Percentiles rank a stretch among this genome's conserved stretches.
Conservation (phyloP, 306 rosid species). For the Sophora flavescens region DNA sequence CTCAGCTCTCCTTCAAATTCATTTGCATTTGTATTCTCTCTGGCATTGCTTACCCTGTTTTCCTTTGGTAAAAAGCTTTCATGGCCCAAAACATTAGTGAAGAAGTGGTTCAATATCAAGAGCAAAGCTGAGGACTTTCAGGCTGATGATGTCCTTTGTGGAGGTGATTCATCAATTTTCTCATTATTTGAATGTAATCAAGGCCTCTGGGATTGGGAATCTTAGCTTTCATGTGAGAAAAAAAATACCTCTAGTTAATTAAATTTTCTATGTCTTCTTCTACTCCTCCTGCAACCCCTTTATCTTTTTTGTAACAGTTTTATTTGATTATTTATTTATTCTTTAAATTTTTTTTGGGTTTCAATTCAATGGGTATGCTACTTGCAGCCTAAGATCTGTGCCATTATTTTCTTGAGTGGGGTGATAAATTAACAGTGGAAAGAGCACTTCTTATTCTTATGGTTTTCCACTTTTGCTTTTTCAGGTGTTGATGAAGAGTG, state of each 20-base stretch:
- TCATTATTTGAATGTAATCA: conserved; percentile 48
- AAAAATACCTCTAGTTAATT: conserved; percentile 23
- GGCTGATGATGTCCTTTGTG: conserved; percentile 70
- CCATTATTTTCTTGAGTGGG: conserved; percentile 28
- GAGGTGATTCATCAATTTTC: conserved; percentile 64
- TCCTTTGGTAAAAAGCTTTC: conserved; percentile 73
- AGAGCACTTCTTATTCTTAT: conserved; percentile 63
- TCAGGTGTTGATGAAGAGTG: conserved; percentile 87
- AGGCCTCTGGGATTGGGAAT: conserved; percentile 46
- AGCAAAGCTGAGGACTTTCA: conserved; percentile 82
- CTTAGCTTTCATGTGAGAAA: conserved; percentile 36
- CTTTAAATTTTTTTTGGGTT: conserved; percentile 7
- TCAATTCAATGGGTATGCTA: conserved; percentile 44
- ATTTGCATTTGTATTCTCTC: conserved; percentile 36
- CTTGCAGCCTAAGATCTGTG: conserved; percentile 60
- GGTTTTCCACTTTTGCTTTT: conserved; percentile 44
- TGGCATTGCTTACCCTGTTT: conserved; percentile 52
- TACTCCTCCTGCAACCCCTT: conserved; percentile 36
- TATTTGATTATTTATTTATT: not conserved
- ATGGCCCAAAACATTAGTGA: conserved; percentile 91
- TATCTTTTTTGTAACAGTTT: conserved; percentile 5
- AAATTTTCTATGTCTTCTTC: conserved; percentile 26
- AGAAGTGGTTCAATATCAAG: conserved; percentile 92
- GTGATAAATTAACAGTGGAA: conserved; percentile 54
- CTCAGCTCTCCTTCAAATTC: conserved; percentile 40